These are phyloP conservation scores for Phytopythium vexans DNA, from an alignment of 352 stramenopile genomes.

Conservation along the genomic window DNA sequence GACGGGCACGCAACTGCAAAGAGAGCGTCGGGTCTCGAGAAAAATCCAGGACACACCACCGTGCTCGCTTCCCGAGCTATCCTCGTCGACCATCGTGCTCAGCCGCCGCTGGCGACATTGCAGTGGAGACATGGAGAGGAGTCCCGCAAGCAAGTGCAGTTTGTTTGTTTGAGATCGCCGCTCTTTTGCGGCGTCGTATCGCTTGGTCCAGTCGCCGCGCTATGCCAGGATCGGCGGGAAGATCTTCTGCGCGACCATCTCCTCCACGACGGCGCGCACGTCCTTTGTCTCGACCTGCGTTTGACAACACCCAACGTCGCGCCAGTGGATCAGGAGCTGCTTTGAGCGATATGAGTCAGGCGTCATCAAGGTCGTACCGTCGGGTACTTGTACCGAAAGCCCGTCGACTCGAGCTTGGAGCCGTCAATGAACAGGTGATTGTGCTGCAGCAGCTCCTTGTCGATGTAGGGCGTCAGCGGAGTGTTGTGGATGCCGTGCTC, in stretches of 20 bases:
- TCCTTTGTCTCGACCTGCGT: conserved; percentile 52
- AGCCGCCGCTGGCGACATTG: no score
- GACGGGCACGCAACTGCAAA: no score
- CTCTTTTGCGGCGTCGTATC: background rate
- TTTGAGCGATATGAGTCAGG: background rate
- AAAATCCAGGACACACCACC: no score
- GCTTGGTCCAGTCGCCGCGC: background rate
- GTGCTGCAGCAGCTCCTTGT: conserved; percentile 84
- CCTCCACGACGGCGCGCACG: conserved; percentile 57
- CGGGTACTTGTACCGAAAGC: conserved; percentile 75
- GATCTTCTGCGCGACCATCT: conserved; percentile 77
- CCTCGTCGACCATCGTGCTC: no score
- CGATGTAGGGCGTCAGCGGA: conserved; percentile 83
- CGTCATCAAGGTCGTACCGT: conserved; percentile 26
- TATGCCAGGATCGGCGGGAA: conserved; percentile 70
- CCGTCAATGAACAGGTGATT: conserved; percentile 80
- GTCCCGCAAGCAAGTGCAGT: background rate
- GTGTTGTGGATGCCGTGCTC: conserved; percentile 80
- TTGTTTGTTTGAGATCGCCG: background rate
- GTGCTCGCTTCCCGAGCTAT: no score
- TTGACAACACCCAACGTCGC: conserved; percentile 2
- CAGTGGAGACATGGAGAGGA: background rate
- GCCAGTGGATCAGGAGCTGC: no score
- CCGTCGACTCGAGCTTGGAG: conserved; percentile 72
- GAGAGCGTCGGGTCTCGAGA: no score